A percentile compares a stretch with the other conserved stretches of the same genome.
Conservation (phyloP, 352 stramenopile species). For the Phytophthora crassamura region DNA sequence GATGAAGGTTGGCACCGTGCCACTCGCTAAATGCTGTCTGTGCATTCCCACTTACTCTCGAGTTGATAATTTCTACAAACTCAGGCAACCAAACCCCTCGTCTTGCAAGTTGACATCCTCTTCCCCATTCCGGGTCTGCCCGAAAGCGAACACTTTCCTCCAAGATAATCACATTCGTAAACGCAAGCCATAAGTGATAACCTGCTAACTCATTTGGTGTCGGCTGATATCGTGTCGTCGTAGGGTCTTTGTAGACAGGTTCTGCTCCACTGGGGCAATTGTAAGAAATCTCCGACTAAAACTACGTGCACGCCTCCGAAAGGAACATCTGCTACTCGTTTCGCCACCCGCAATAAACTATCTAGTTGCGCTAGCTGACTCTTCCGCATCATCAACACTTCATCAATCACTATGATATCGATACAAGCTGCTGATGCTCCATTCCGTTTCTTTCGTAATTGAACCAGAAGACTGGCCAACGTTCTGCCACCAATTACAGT, state of each 20-base stretch:
- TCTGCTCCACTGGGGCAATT: conserved; percentile 7
- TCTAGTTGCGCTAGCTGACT: not conserved
- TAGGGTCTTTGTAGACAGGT: too few relatives aligned
- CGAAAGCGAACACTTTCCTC: conserved; percentile 5
- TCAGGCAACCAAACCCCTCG: not conserved
- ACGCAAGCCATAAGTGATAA: too few relatives aligned
- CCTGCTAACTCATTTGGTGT: too few relatives aligned
- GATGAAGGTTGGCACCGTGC: not conserved
- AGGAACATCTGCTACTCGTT: conserved; percentile 1
- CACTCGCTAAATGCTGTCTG: not conserved
- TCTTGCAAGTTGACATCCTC: conserved; percentile 1
- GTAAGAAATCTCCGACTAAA: conserved; percentile 2
- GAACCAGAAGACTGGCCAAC: conserved; percentile 2
- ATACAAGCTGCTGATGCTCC: not conserved
- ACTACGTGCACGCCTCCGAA: conserved; percentile 1
- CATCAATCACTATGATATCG: not conserved
- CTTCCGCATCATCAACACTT: conserved; percentile 11
- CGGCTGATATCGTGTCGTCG: too few relatives aligned
- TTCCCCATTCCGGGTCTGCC: conserved; percentile 2
- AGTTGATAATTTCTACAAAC: conserved; percentile 10
- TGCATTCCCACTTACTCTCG: not conserved
- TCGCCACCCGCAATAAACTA: not conserved
- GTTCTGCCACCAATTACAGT: too few relatives aligned
- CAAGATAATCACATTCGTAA: too few relatives aligned
- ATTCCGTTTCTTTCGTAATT: not conserved